Evolutionary conservation across 768 basidiomycete species (phyloP), one percentile per base, ranked within the genome.

Genomic region (Podaxis mareebaensis): DNA sequence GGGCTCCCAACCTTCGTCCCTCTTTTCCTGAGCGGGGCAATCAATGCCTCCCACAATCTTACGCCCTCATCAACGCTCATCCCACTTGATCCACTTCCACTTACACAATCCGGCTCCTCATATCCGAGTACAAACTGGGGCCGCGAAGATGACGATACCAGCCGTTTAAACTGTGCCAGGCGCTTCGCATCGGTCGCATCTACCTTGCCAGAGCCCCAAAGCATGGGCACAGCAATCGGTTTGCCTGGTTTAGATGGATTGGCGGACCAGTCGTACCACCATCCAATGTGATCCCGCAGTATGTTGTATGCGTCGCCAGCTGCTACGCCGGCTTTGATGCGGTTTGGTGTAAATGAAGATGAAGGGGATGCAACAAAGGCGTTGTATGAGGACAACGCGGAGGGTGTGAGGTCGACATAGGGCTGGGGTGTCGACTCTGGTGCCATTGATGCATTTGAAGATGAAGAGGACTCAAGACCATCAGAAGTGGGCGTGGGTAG

Each of bases 201-300:
- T 10, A 71, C 76, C 13, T 69, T 71, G 26, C 81, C 81, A 15
- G 70, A 75, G 17, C 81, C 81, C 81, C 81, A 81, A 4, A 82
- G 76, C 81, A 82, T 81, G 17, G 80, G 79, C 7, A 81, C 78
- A 3, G 74, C 72, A 42, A 81, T 73, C 12, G 78, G 76, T 48
- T 65, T 72, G n/a, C 79, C 78, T 11, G 75, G 64, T 68, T 78
- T 77, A 1, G 72, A 73, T 1, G 80, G 81, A 51, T 73, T 73
- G 2, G 80, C 79, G 8, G 80, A 72, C 79, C 81, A 82, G 66
- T 82, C 81, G 60, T 81, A 81, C 78, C 78, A 82, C 80, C 80
- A 82, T 15, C 81, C 80, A 44, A 82, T 78, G 67, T 80, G 77
- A 66, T 75, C 69, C 56, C 77, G 71, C 54, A 81, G 65, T 60